Evolutionary conservation across 768 basidiomycete genomes (phyloP).

Genomic region (Exidia glandulosa): DNA sequence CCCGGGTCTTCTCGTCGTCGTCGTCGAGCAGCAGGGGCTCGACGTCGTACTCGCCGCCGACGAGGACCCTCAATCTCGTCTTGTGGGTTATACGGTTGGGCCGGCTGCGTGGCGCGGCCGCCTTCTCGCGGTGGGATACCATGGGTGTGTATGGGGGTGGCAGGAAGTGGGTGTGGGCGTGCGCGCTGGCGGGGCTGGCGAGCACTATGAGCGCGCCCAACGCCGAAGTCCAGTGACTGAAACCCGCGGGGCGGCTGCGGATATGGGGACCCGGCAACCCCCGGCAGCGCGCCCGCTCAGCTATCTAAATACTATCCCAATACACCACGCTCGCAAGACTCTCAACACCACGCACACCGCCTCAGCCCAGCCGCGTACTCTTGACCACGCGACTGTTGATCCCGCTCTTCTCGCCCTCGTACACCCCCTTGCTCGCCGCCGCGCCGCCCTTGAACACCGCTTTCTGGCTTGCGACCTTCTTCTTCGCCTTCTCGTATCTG

Average conservation of each 20-base stretch:
- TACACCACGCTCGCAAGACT: not conserved
- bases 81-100: conserved; percentile 83
- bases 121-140: not conserved
- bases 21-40: conserved; percentile 63
- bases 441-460: conserved; percentile 88
- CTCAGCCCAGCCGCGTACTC: conserved; percentile 53
- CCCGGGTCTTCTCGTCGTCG: conserved; percentile 75
- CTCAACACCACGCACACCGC: not conserved
- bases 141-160: no score
- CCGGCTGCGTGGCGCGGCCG: not conserved
- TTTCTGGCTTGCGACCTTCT: conserved; percentile 79
- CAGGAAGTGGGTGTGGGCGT: not conserved
- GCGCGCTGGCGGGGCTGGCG: not conserved
- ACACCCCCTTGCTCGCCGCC: conserved; percentile 53
- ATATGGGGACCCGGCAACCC: not conserved
- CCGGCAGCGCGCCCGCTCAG: not conserved
- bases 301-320: not conserved
- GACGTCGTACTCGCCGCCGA: conserved; percentile 73
- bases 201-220: no score
- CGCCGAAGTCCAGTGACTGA: no score
- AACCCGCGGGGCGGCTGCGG: no score
- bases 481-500: conserved; percentile 87
- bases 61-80: conserved; percentile 75
- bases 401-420: conserved; percentile 88
- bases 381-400: conserved; percentile 78